These are phyloP conservation scores for Polytrichum commune DNA, from an alignment of 225 moss, liverwort and hornwort genomes.

Conservation along the genomic window DNA sequence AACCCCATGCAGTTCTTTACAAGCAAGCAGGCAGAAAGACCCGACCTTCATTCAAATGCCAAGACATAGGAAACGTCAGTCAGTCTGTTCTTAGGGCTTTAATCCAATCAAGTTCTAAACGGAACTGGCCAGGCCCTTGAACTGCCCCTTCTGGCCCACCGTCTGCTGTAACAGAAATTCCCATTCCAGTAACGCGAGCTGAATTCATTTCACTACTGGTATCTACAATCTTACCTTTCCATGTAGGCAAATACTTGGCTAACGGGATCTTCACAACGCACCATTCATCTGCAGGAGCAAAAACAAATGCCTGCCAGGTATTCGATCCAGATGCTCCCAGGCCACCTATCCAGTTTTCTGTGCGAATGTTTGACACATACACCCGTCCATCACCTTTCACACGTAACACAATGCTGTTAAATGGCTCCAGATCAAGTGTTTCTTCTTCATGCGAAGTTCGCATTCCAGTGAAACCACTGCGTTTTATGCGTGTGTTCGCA, in stretches of 20 bases:
- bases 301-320: conserved; percentile 92
- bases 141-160: conserved; percentile 59
- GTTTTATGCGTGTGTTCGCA: conserved; percentile 61
- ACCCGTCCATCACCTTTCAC: conserved; percentile 90
- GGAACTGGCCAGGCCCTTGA: conserved; percentile 74
- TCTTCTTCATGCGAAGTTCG: conserved; percentile 66
- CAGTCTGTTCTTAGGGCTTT: conserved; percentile 37
- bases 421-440: conserved; percentile 73
- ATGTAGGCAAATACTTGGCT: conserved; percentile 72
- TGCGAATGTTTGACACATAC: conserved; percentile 83
- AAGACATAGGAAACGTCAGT: neutral
- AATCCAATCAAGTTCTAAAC: conserved; percentile 84
- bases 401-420: conserved; percentile 66
- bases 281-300: conserved; percentile 87
- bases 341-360: conserved; percentile 88
- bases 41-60: neutral
- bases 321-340: conserved; percentile 60
- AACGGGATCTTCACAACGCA: conserved; percentile 66
- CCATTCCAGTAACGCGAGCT: conserved; percentile 74
- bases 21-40: no score
- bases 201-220: conserved; percentile 65
- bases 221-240: conserved; percentile 84
- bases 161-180: conserved; percentile 76
- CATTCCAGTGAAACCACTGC: conserved; percentile 85
- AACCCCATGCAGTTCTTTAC: no score